Base-by-base conservation (phyloP, 805 yeast genomes). In the Metschnikowia henanensis region DNA sequence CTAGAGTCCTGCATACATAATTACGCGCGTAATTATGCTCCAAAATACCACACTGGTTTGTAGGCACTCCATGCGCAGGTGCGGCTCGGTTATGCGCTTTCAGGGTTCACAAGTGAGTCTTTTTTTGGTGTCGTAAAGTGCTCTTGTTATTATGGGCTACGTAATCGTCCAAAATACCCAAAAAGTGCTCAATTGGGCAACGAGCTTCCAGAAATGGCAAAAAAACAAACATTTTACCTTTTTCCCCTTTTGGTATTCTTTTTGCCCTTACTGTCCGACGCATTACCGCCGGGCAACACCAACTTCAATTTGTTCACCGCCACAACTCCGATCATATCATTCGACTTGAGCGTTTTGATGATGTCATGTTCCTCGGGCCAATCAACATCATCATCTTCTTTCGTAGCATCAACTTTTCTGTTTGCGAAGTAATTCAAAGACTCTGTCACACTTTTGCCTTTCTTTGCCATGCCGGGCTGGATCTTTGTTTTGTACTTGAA, bases 371-470 rank as follows among this genome's bases (percentile, higher is more conserved):
- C 91, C 21, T 69, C 72, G 17, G 80, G 81, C 96, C 96, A 90
- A 45, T 84, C 90, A 41, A 72, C 56, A 31, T 77, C 83, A 17
- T 61, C 50, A 47, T 74, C 79, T 31, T 72, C 64, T 37, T 76
- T 80, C 15, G 55, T 35, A 8, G 58, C 44, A 42, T 73, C 79
- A n/a, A 75, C 58, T 46, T 78, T 77, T 32, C 73, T 53, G 44
- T 66, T 70, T 40, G 68, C 64, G 58, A 91, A 80, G 53, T 75
- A 76, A 42, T 79, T 73, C 47, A 88, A 56, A 1, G 83, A 73
- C 47, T 90, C 97, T 43, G 75, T 74, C 28, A 88, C 70, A 1
- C 94, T 83, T 59, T 94, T 94, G 2, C 97, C 96, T 60, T 92
- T 91, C 61, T 94, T 94, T 21, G 83, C 81, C 22, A 76, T 71